Evolutionary conservation across 2,329 filamentous ascomycete genomes (phyloP), one percentile per base, ranked within the genome.

Genomic region (Pseudocercospora macadamiae): DNA sequence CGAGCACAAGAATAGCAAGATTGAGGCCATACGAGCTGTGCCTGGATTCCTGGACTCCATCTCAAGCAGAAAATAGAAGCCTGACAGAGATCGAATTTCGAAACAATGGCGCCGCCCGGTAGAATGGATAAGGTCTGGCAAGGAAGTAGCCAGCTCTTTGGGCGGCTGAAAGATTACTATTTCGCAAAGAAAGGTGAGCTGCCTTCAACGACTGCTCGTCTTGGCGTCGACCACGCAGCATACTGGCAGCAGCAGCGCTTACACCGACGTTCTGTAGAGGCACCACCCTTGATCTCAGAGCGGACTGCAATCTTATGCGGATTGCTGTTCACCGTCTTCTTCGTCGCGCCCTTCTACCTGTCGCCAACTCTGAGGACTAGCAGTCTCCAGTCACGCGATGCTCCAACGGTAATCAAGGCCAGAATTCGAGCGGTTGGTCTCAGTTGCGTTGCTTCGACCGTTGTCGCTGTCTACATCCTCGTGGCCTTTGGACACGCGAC

Each of bases 291-390:
- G 42, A 66, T 69, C 53, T 65, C 67, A 5, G 64, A 67, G 39
- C 59, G 58, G 19, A 67, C 67, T 14, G 71, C 71, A 1, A 55
- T 73, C 26, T 64, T 71, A 25, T 71, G 66, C 51, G 70, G 66
- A 26, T 77, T 93, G 62, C 75, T 87, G 62, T 96, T 96, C 76
- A 96, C 91, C n/a, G 75, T 92, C 67, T 77, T 91, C 78, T 99
- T 97, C 77, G 90, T 99, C 68, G 79, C 90, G 3, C 93, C 95
- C 21, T 91, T 97, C 76, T 97, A 99, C 79, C 81, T 93, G 63
- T 95, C 89, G 18, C 76, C 86, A 3, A 83, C 86, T 18, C 96
- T 93, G 4, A 86, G 93, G 53, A 92, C 93, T 5, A 95, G 91
- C 6, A 83, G 86, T 23, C 85, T 83, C 55, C 83, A 96, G 25